phyloP scores from a whole-genome alignment of 225 moss, liverwort and hornwort genomes.

The Marchantia paleacea region DNA sequence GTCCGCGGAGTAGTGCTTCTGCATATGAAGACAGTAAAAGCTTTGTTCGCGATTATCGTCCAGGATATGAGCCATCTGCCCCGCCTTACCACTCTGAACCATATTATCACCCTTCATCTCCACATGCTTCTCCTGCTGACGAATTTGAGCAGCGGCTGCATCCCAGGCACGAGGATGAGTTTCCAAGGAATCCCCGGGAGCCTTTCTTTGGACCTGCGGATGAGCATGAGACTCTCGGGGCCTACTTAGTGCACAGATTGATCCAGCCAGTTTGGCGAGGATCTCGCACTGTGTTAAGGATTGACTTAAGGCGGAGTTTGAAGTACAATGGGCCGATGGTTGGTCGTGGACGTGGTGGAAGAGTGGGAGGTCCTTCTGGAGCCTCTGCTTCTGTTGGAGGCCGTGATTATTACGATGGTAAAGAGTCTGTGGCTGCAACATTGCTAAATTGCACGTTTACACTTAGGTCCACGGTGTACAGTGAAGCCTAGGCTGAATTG shows the following conservation, averaged over 20 bases:
- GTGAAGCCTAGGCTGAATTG: no score
- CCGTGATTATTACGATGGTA: slow-evolving; percentile 38
- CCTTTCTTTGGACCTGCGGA: slow-evolving; percentile 29
- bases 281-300: slow-evolving; percentile 69
- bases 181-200: slow-evolving; percentile 13
- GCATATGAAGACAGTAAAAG: slow-evolving; percentile 22
- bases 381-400: slow-evolving; percentile 39
- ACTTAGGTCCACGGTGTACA: no score
- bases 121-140: not conserved
- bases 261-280: slow-evolving; percentile 53
- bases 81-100: slow-evolving; percentile 27
- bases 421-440: not conserved
- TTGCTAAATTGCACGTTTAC: not conserved
- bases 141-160: slow-evolving; percentile 5
- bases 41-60: slow-evolving; percentile 20
- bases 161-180: slow-evolving; percentile 17
- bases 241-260: slow-evolving; percentile 48
- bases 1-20: not conserved
- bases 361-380: slow-evolving; percentile 30
- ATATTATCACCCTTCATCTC: slow-evolving; percentile 9
- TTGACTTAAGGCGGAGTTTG: slow-evolving; percentile 67
- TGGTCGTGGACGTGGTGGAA: slow-evolving; percentile 4
- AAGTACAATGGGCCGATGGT: slow-evolving; percentile 60
- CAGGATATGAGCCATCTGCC: slow-evolving; percentile 37
- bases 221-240: slow-evolving; percentile 58